Percentiles rank a stretch among this genome's conserved stretches.
These are phyloP conservation scores for Phytophthora fragariaefolia DNA, from an alignment of 352 stramenopile species.

Conservation along the genomic window DNA sequence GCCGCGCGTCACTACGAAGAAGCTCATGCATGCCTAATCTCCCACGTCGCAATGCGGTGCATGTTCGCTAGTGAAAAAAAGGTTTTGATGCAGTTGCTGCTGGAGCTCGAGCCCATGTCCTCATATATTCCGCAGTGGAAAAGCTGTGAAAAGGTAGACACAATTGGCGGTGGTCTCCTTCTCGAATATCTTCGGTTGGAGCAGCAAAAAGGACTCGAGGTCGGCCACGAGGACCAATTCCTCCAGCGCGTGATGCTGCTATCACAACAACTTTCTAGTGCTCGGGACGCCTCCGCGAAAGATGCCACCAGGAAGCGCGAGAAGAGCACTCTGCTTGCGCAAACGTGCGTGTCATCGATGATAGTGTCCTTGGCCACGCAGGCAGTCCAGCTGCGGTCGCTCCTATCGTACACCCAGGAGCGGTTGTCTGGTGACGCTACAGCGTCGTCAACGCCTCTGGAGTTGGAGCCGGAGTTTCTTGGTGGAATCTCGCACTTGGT, in stretches of 20 bases:
- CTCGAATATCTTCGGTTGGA: constrained; percentile 80
- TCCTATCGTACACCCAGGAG: constrained; percentile 58
- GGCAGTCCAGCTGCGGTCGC: constrained; percentile 56
- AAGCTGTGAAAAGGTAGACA: constrained; percentile 49
- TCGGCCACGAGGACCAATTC: constrained; percentile 61
- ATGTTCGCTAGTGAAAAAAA: constrained; percentile 74
- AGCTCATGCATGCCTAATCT: constrained; percentile 67
- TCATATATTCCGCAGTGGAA: constrained; percentile 73
- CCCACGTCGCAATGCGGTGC: constrained; percentile 60
- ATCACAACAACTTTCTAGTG: constrained; percentile 57
- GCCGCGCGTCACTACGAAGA: constrained; percentile 61
- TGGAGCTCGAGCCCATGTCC: constrained; percentile 62
- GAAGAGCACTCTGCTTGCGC: constrained; percentile 43
- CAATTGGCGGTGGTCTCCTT: constrained; percentile 64
- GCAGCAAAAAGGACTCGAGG: constrained; percentile 59
- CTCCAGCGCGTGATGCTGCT: constrained; percentile 67
- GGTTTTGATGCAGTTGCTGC: constrained; percentile 57
- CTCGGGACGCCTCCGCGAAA: constrained; percentile 40
- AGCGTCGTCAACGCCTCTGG: constrained; percentile 37
- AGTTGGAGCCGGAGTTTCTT: constrained; percentile 62
- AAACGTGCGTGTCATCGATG: constrained; percentile 70
- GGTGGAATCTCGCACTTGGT: constrained; percentile 44
- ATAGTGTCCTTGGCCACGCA: constrained; percentile 63
- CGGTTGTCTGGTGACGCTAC: constrained; percentile 31
- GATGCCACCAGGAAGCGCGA: constrained; percentile 11